Conservation (phyloP, 768 basidiomycete species). For the Lactarius sp. region DNA sequence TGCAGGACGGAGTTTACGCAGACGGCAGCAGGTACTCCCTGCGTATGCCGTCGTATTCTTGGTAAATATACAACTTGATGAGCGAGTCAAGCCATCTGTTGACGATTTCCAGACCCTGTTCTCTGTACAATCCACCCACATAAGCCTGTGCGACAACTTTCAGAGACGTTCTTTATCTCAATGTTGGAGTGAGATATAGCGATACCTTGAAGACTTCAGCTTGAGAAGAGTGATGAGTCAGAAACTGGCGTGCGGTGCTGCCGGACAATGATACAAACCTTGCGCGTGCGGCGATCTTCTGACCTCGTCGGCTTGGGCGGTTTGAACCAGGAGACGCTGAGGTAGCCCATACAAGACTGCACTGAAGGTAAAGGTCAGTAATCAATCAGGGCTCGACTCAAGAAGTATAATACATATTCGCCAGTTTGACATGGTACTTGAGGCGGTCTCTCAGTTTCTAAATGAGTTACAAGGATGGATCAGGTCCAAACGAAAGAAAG, state of each 20-base stretch:
- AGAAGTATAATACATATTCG: slow-evolving; percentile 1
- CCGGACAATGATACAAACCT: background rate
- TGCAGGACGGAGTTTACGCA: background rate
- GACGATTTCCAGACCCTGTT: slow-evolving; percentile 16
- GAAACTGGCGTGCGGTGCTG: background rate
- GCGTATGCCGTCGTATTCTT: slow-evolving; percentile 13
- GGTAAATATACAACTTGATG: background rate
- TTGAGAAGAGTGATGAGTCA: background rate
- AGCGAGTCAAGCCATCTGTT: slow-evolving; percentile 9
- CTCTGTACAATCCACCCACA: slow-evolving; percentile 16
- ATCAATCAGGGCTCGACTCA: background rate
- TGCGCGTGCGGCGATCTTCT: slow-evolving; percentile 13
- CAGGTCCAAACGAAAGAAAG: background rate
- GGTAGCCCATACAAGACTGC: slow-evolving; percentile 15
- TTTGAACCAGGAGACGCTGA: slow-evolving; percentile 6
- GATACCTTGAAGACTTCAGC: slow-evolving; percentile 22
- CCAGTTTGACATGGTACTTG: slow-evolving; percentile 11
- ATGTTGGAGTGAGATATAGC: background rate
- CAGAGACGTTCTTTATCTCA: background rate
- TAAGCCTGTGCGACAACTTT: slow-evolving; percentile 13
- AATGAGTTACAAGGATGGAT: background rate
- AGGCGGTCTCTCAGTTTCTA: slow-evolving; percentile 22
- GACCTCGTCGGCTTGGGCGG: slow-evolving; percentile 14
- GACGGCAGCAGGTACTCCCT: slow-evolving; percentile 6
- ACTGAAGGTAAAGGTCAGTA: slow-evolving; percentile 6